Base-by-base conservation (phyloP, 768 basidiomycete species). In the Lyophyllum decastes region DNA sequence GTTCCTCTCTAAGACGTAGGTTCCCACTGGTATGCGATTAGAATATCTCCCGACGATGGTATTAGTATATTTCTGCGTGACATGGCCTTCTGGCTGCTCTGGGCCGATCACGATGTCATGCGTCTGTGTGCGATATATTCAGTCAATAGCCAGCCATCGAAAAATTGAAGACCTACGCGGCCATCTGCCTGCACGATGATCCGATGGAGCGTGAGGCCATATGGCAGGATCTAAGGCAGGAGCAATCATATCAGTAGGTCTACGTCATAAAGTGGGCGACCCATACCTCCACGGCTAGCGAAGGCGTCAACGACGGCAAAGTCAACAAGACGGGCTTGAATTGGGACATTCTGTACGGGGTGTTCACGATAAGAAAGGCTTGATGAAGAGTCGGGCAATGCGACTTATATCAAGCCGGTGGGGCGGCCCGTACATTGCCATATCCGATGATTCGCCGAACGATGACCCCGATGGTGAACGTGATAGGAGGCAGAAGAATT, bases 31-130 rank as follows among this genome's bases (percentile, higher is more conserved):
- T 52, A 92, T 76, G 33, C 89, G 81, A 71, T 91, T 91, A 22
- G 87, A 76, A 61, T 90, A 90, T 64, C 89, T 76, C 26, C 90
- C 90, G 50, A 91, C 78, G 66, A 90, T 78, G 10, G 85, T 83
- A 72, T 91, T 90, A 46, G 81, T 84, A 71, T 91, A 91, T 70
- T 85, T 87, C 68, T 87, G 81, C 11, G 68, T 70, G 30, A 75
- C 68, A 68, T 90, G 88, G 58, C 77, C 83, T 60, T 77, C 65
- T 49, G 88, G 83, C 44, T 75, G 70, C 72, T 89, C 85, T 38
- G 90, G 89, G 17, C 89, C 90, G 62, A 90, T 78, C 43, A 92
- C 82, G 57, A 92, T 80, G 69, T 91, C 90, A 71, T 91, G 87
- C 6, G 86, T 88, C 88, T 89, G 41, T 62, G 6, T 16, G 17